A percentile compares a stretch with the other conserved stretches of the same genome.
Conservation (phyloP, 108 stramenopile species). For the Parietichytrium sp. region DNA sequence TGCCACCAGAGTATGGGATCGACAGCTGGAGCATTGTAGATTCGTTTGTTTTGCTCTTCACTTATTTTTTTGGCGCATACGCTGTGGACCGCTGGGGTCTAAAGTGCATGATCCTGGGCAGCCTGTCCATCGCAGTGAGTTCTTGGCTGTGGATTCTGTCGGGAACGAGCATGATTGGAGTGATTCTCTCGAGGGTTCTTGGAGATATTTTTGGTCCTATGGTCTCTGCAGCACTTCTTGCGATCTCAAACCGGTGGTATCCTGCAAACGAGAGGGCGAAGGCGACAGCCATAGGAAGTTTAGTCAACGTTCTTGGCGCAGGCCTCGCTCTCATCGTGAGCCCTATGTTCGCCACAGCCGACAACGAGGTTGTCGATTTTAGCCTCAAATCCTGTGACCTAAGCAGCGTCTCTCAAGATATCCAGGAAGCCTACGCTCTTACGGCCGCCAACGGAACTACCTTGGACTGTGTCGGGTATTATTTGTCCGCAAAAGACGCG, state of each 20-base stretch:
- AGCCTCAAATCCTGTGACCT: conserved; percentile 26
- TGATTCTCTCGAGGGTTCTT: background rate
- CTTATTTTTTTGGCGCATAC: background rate
- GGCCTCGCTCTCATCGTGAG: background rate
- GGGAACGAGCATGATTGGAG: background rate
- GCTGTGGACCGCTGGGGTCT: conserved; percentile 18
- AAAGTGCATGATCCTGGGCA: background rate
- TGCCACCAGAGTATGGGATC: background rate
- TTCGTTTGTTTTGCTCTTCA: background rate
- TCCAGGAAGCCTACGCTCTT: no score
- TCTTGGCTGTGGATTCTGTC: background rate
- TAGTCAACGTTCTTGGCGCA: background rate
- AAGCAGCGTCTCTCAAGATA: background rate
- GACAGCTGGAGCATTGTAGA: background rate
- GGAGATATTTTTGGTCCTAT: background rate
- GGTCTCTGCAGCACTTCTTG: background rate
- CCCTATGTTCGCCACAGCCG: background rate
- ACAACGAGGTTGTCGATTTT: background rate
- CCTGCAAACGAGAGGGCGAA: background rate
- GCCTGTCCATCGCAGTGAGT: background rate
- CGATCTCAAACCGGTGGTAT: conserved; percentile 31
- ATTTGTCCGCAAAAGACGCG: background rate
- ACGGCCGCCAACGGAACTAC: background rate
- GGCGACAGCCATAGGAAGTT: background rate
- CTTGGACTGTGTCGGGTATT: background rate